These are phyloP conservation scores for Chrysosporium queenslandicum DNA, from an alignment of 2,329 filamentous ascomycete genomes.

Conservation along the genomic window DNA sequence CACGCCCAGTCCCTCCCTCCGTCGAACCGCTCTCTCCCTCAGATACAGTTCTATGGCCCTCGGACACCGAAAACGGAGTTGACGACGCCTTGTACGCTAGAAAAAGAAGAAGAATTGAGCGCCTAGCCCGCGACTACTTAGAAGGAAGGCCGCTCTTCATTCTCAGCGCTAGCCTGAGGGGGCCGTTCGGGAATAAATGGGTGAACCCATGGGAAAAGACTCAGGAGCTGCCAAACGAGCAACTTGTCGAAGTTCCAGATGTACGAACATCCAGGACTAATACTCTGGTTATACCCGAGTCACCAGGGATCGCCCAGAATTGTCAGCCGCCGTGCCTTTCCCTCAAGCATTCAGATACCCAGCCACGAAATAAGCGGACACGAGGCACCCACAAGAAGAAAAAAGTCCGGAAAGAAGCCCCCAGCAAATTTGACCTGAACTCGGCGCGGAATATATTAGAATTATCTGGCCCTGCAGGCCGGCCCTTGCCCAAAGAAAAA, in stretches of 20 bases:
- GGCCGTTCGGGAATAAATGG: slow-evolving; percentile 39
- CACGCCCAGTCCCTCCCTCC: slow-evolving; percentile 23
- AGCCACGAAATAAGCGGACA: neutral
- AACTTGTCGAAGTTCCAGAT: neutral
- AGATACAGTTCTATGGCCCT: slow-evolving; percentile 20
- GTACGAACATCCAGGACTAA: neutral
- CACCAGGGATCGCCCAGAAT: neutral
- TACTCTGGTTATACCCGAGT: neutral
- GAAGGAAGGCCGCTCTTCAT: slow-evolving; percentile 38
- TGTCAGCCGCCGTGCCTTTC: neutral
- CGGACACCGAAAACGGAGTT: slow-evolving; percentile 31
- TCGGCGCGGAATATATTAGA: neutral
- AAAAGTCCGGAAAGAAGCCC: neutral
- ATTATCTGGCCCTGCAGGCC: neutral
- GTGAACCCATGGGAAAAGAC: slow-evolving; percentile 36
- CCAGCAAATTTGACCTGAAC: neutral
- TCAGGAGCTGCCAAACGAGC: neutral
- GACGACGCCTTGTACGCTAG: slow-evolving; percentile 25
- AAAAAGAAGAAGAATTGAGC: slow-evolving; percentile 37
- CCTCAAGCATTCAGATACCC: neutral
- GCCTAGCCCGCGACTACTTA: slow-evolving; percentile 34
- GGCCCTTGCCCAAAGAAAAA: neutral
- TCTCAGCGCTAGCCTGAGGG: slow-evolving; percentile 36
- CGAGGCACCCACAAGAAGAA: neutral
- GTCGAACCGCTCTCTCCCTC: slow-evolving; percentile 27